Evolutionary conservation across 352 stramenopile genomes (phyloP).

Genomic region (Phytophthora parvispora): DNA sequence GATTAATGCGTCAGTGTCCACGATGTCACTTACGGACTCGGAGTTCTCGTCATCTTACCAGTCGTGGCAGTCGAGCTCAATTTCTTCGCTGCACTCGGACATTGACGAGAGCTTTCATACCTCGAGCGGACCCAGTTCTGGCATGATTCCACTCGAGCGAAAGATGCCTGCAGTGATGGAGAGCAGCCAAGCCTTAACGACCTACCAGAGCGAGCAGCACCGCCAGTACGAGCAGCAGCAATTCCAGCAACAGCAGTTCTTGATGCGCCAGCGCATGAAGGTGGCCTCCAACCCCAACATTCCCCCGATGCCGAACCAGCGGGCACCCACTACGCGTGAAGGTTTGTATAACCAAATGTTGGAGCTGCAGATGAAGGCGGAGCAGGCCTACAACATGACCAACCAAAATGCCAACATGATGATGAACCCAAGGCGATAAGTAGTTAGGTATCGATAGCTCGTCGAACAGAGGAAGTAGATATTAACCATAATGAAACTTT

Average conservation of each 20-base stretch:
- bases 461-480: constrained; percentile 2
- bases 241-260: constrained; percentile 41
- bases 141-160: constrained; percentile 32
- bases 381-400: constrained; percentile 73
- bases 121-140: constrained; percentile 21
- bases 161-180: constrained; percentile 66
- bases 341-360: constrained; percentile 86
- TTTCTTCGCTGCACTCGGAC: constrained; percentile 67
- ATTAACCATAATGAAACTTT: constrained; percentile 25
- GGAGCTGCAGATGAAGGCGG: constrained; percentile 75
- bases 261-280: constrained; percentile 39
- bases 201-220: constrained; percentile 44
- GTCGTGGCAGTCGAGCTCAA: constrained; percentile 67
- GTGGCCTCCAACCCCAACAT: constrained; percentile 21
- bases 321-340: constrained; percentile 38
- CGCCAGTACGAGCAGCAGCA: constrained; percentile 48
- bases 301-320: constrained; percentile 15
- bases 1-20: constrained; percentile 42
- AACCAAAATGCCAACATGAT: constrained; percentile 80
- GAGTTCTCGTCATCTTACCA: constrained; percentile 68
- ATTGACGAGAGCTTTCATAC: constrained; percentile 49
- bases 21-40: constrained; percentile 57
- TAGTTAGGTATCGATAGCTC: constrained; percentile 1
- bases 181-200: constrained; percentile 18
- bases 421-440: constrained; percentile 48